phyloP scores from a whole-genome alignment of 345 rosid species.

The Brassica juncea region DNA sequence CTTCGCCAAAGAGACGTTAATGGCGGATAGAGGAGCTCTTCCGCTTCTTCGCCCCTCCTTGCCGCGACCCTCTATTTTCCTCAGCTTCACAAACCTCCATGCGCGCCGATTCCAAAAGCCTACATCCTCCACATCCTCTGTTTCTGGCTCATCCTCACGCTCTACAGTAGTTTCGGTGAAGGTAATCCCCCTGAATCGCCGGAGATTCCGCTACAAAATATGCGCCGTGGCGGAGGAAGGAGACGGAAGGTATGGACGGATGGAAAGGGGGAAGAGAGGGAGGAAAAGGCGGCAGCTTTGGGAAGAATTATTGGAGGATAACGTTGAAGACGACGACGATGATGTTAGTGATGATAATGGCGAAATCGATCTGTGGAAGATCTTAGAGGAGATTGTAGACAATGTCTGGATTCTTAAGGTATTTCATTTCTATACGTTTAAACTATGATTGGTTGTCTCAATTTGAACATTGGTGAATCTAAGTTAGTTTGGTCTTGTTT shows the following conservation, averaged over 20 bases:
- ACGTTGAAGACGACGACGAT: slow-evolving; percentile 24
- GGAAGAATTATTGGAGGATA: slow-evolving; percentile 38
- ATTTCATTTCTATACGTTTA: background rate
- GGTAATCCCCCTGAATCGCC: background rate
- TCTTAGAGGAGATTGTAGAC: slow-evolving; percentile 35
- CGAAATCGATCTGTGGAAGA: slow-evolving; percentile 32
- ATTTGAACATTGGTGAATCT: background rate
- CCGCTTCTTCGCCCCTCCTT: slow-evolving; percentile 24
- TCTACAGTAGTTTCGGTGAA: slow-evolving; percentile 12
- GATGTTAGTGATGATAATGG: background rate
- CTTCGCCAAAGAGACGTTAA: slow-evolving; percentile 16
- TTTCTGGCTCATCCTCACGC: slow-evolving; percentile 11
- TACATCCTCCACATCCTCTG: background rate
- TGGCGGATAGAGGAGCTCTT: slow-evolving; percentile 38
- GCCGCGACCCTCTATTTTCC: background rate
- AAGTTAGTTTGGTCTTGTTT: background rate
- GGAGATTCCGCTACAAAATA: slow-evolving; percentile 12
- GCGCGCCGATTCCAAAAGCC: slow-evolving; percentile 10
- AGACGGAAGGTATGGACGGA: background rate
- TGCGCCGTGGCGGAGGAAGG: background rate
- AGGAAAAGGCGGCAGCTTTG: slow-evolving; percentile 33
- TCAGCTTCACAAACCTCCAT: slow-evolving; percentile 1
- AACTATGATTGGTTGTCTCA: background rate
- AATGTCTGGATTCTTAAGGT: slow-evolving; percentile 47
- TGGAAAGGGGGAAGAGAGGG: slow-evolving; percentile 17